Conservation (phyloP, 805 yeast genomes). For the Metschnikowia borealis region DNA sequence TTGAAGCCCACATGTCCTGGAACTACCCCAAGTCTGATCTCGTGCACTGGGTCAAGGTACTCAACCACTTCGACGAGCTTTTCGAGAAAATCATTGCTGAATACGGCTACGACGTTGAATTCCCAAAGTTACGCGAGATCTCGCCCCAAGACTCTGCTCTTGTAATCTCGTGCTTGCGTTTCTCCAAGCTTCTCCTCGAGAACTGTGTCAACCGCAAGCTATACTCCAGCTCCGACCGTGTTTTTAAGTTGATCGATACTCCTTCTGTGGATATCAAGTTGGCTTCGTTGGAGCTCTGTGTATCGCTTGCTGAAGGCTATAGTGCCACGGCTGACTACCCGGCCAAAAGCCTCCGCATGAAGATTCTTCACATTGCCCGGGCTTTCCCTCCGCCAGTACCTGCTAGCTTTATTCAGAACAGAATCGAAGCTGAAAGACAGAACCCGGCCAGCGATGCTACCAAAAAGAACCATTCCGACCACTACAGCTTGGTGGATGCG, state of each 20-base stretch:
- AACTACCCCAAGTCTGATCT: constrained; percentile 65
- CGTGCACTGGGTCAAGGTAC: constrained; percentile 69
- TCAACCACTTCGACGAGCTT: constrained; percentile 71
- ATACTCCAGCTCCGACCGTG: constrained; percentile 61
- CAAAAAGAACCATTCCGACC: constrained; percentile 27
- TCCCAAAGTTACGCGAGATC: constrained; percentile 46
- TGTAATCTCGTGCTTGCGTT: constrained; percentile 52
- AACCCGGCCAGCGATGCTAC: neutral
- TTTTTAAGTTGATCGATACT: constrained; percentile 54
- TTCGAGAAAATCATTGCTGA: constrained; percentile 51
- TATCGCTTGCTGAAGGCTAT: constrained; percentile 58
- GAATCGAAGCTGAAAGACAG: constrained; percentile 9
- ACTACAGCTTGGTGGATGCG: constrained; percentile 46
- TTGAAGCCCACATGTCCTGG: constrained; percentile 46
- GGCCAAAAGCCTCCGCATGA: constrained; percentile 41
- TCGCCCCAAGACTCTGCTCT: constrained; percentile 43
- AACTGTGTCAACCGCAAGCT: constrained; percentile 65
- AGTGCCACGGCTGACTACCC: constrained; percentile 40
- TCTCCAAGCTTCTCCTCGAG: constrained; percentile 60
- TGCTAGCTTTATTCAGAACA: constrained; percentile 32
- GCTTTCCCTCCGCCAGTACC: constrained; percentile 49
- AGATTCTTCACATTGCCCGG: constrained; percentile 51
- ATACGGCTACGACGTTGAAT: constrained; percentile 47
- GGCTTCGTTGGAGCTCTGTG: constrained; percentile 57
- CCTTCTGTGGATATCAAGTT: constrained; percentile 58